Base-by-base conservation (phyloP, 208 protist species). In the Trypanosoma vivax region DNA sequence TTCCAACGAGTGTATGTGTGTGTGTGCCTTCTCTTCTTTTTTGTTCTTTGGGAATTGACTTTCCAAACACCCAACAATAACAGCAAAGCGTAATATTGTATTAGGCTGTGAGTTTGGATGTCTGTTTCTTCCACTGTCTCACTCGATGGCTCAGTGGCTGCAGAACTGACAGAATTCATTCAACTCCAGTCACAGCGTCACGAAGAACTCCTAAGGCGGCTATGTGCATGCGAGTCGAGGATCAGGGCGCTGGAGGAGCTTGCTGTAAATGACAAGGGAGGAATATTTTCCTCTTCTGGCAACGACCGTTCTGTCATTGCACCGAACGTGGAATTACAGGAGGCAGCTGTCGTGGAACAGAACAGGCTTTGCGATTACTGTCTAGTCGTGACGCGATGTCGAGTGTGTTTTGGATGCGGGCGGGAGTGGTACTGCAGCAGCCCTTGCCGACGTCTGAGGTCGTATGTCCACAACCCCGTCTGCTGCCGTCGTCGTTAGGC, bases 341-440 rank as follows among this genome's bases (percentile, higher is more conserved):
- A 38, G 3, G 23, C 4, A 6, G 34, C 1, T 1, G 31, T 45
- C 6, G 35, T 35, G 35, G 30, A 7, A 7, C 53, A 16, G 5
- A 33, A 65, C 27, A 53, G 54, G 21, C 62, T 88, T 61, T 89
- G 81, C 42, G 81, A 89, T 52, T 83, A 75, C 54, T 89, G 81
- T 60, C 82, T 79, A 37, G 33, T 43, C 1, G 38, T 75, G 14
- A 55, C 58, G 0, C 35, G 39, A 4, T 89, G 74, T 50, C 70
- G 70, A 37, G 41, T 67, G 7, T 89, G 81, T 31, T 60, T 68
- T 11, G 39, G 16, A 0, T 89, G 81, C 41, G 54, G 66, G 2
- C 62, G 64, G 5, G 81, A 89, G 69, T 89, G 76, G 76, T 89
- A 89, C 52, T 89, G 81, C 51, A 85, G 81, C 35, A 65, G 52